phyloP scores from a whole-genome alignment of 2,329 filamentous ascomycete genomes.

The Cladobotryum mycophilum region DNA sequence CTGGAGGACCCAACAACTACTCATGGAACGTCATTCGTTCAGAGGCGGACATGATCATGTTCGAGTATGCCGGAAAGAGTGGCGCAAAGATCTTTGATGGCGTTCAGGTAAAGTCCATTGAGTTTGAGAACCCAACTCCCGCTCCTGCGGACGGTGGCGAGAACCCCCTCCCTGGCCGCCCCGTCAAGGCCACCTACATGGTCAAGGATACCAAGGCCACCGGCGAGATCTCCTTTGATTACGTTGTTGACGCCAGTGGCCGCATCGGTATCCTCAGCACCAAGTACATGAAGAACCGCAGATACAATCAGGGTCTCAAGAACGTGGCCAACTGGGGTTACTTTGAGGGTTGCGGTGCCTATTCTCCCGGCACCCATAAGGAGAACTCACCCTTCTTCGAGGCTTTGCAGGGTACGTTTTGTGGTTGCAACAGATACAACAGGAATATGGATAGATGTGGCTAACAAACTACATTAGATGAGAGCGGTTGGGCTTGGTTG shows the following conservation, averaged over 20 bases:
- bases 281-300: conserved; percentile 43
- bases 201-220: conserved; percentile 24
- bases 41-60: conserved; percentile 38
- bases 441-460: not conserved
- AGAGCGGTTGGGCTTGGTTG: conserved; percentile 42
- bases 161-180: conserved; percentile 18
- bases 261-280: conserved; percentile 37
- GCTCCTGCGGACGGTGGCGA: not conserved
- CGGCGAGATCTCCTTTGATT: conserved; percentile 38
- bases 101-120: conserved; percentile 26
- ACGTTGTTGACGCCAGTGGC: conserved; percentile 43
- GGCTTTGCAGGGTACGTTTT: conserved; percentile 25
- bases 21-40: conserved; percentile 42
- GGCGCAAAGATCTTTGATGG: conserved; percentile 36
- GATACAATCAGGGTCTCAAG: conserved; percentile 40
- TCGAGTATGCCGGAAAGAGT: conserved; percentile 31
- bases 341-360: conserved; percentile 29
- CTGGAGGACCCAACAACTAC: conserved; percentile 29
- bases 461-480: conserved; percentile 24
- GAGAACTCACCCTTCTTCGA: conserved; percentile 37
- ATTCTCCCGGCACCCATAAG: conserved; percentile 26
- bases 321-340: conserved; percentile 45
- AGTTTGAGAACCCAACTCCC: conserved; percentile 18
- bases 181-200: conserved; percentile 29
- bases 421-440: not conserved